These are phyloP conservation scores for Prunus padus DNA, from an alignment of 306 rosid genomes.

Conservation along the genomic window DNA sequence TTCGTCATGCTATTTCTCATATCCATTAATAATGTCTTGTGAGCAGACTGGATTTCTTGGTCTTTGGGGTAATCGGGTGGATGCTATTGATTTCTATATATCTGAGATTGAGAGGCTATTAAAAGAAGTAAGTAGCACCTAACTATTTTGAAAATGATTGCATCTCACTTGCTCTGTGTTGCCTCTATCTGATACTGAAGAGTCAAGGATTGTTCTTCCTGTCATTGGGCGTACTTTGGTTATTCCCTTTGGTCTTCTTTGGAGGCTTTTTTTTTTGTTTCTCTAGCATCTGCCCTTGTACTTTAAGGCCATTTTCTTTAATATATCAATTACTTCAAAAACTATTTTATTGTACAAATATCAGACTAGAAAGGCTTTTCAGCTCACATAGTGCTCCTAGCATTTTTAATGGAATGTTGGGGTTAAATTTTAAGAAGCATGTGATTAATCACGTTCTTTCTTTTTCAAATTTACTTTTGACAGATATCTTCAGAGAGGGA, in stretches of 20 bases:
- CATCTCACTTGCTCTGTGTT: neutral
- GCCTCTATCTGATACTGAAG: neutral
- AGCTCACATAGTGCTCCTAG: neutral
- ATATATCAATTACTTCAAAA: neutral
- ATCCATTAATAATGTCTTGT: slow-evolving; percentile 18
- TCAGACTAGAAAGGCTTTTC: neutral
- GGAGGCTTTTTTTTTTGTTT: no score
- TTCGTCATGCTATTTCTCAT: slow-evolving; percentile 6
- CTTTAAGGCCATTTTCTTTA: neutral
- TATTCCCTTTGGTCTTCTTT: neutral
- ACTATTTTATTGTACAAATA: neutral
- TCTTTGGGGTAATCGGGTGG: slow-evolving; percentile 68
- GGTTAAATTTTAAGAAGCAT: slow-evolving; percentile 4
- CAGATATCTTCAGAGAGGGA: slow-evolving; percentile 76
- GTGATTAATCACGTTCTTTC: slow-evolving; percentile 1
- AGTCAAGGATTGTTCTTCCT: neutral
- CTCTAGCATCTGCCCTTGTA: neutral
- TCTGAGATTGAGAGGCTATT: slow-evolving; percentile 53
- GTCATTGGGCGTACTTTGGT: neutral
- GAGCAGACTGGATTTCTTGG: slow-evolving; percentile 95
- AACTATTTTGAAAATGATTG: neutral
- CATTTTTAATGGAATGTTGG: slow-evolving; percentile 7
- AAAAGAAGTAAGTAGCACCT: slow-evolving; percentile 54
- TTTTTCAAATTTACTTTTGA: slow-evolving; percentile 16
- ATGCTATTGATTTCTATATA: slow-evolving; percentile 68